Evolutionary conservation across 495 filamentous ascomycete species (phyloP).

Genomic region (Podospora tetraspora): DNA sequence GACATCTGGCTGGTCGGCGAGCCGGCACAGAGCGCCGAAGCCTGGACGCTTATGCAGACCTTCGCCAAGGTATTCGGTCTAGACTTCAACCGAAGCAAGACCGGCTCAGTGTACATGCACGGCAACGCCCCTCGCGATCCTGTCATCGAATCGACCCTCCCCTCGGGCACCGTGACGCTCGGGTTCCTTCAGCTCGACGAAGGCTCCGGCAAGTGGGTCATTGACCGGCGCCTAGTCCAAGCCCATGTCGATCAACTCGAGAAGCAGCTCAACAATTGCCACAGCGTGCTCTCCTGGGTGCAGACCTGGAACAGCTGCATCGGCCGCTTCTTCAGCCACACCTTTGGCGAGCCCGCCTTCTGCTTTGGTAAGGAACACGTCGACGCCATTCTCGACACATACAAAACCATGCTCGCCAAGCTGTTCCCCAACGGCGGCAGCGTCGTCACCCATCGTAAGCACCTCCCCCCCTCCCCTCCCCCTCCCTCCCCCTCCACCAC

Average conservation of each 20-base stretch:
- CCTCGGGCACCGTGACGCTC: slow-evolving; percentile 55
- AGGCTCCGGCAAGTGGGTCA: slow-evolving; percentile 50
- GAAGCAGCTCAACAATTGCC: slow-evolving; percentile 48
- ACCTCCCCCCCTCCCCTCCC: background rate
- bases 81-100: slow-evolving; percentile 57
- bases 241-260: slow-evolving; percentile 57
- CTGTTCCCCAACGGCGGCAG: slow-evolving; percentile 36
- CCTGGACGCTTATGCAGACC: slow-evolving; percentile 54
- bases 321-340: slow-evolving; percentile 59
- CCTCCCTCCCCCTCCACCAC: background rate
- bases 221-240: slow-evolving; percentile 58
- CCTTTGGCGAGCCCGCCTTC: slow-evolving; percentile 59
- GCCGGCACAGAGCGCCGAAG: slow-evolving; percentile 47
- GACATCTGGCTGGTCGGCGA: slow-evolving; percentile 68
- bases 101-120: slow-evolving; percentile 50
- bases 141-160: slow-evolving; percentile 33
- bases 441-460: slow-evolving; percentile 32
- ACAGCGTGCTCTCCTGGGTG: slow-evolving; percentile 58
- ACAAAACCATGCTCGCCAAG: slow-evolving; percentile 50
- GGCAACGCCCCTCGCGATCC: slow-evolving; percentile 19
- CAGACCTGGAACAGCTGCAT: slow-evolving; percentile 64
- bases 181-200: slow-evolving; percentile 58
- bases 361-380: slow-evolving; percentile 62
- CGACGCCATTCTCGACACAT: slow-evolving; percentile 55
- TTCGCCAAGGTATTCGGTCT: slow-evolving; percentile 55